Percentiles rank a stretch among this genome's conserved stretches.
Conservation (phyloP, 2,329 filamentous ascomycete species). For the Intubia oerlemansii region DNA sequence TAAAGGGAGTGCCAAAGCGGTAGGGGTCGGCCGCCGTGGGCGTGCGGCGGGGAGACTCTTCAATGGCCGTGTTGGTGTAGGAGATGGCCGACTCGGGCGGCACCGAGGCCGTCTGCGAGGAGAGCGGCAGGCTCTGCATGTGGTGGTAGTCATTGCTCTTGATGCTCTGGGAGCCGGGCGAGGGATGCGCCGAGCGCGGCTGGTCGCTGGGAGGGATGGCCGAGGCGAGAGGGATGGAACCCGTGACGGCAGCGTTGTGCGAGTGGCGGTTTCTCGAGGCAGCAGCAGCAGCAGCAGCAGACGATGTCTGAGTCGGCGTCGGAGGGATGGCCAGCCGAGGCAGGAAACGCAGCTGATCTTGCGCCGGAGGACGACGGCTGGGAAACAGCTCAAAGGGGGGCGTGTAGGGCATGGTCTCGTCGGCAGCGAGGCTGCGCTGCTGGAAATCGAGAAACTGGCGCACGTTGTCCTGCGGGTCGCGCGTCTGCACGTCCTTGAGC, state of each 20-base stretch:
- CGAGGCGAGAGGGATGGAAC: too few relatives aligned
- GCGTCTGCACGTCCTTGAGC: conserved; percentile 44
- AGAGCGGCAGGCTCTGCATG: too few relatives aligned
- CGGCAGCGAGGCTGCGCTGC: conserved; percentile 23
- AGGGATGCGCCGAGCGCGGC: conserved; percentile 7
- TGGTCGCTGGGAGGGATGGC: too few relatives aligned
- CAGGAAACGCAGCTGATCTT: conserved; percentile 29
- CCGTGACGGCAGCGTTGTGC: too few relatives aligned
- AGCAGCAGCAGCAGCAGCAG: conserved; percentile 5
- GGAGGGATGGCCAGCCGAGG: conserved; percentile 41
- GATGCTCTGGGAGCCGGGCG: background rate
- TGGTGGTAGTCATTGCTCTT: background rate
- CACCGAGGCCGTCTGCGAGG: conserved; percentile 3
- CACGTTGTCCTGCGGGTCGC: conserved; percentile 83
- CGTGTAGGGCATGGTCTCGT: conserved; percentile 33
- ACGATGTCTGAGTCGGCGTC: background rate
- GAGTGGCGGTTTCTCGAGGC: conserved; percentile 9
- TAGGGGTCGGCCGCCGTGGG: conserved; percentile 39
- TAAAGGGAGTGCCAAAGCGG: conserved; percentile 69
- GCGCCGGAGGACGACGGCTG: too few relatives aligned
- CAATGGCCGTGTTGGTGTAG: conserved; percentile 8
- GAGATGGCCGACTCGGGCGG: conserved; percentile 4
- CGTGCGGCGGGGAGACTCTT: conserved; percentile 6
- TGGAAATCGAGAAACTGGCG: conserved; percentile 82
- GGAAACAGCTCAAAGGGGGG: conserved; percentile 51